phyloP scores from a whole-genome alignment of 2,329 filamentous ascomycete genomes.

The Ophiosphaerella korrae region DNA sequence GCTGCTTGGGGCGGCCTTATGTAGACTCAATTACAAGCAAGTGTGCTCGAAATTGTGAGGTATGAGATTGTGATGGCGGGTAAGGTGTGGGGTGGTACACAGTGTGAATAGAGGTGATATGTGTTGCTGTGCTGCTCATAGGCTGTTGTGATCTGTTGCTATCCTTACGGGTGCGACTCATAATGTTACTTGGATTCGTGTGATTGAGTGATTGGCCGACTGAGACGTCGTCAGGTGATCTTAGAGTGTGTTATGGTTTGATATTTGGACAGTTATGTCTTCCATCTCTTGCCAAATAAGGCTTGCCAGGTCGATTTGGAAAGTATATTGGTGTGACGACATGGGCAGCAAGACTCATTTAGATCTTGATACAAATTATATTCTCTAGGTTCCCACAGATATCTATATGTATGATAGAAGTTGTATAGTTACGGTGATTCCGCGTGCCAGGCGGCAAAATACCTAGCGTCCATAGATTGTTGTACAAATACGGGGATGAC shows the following conservation, averaged over 20 bases:
- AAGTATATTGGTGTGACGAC: too few relatives aligned
- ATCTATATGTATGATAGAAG: too few relatives aligned
- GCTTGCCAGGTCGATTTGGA: not conserved
- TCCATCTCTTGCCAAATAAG: not conserved
- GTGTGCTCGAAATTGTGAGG: not conserved
- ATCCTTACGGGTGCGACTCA: too few relatives aligned
- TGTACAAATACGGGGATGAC: not conserved
- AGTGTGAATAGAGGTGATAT: not conserved
- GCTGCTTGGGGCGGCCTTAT: conserved; percentile 6
- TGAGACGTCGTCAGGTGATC: too few relatives aligned
- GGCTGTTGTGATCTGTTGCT: not conserved
- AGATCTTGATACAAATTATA: too few relatives aligned
- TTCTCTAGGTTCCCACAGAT: too few relatives aligned
- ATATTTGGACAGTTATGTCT: too few relatives aligned
- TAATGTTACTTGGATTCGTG: too few relatives aligned
- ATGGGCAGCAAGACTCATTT: too few relatives aligned
- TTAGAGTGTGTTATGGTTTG: too few relatives aligned
- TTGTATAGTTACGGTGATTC: too few relatives aligned
- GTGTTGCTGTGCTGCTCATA: not conserved
- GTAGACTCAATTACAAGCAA: conserved; percentile 6
- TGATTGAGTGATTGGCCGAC: too few relatives aligned
- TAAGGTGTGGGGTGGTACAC: conserved; percentile 12
- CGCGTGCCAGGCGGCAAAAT: not conserved
- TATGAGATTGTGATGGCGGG: not conserved
- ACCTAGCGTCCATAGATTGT: not conserved